Evolutionary conservation across 352 stramenopile species (phyloP), one percentile per base, ranked within the genome.

Genomic region (Phytophthora pseudosyringae): DNA sequence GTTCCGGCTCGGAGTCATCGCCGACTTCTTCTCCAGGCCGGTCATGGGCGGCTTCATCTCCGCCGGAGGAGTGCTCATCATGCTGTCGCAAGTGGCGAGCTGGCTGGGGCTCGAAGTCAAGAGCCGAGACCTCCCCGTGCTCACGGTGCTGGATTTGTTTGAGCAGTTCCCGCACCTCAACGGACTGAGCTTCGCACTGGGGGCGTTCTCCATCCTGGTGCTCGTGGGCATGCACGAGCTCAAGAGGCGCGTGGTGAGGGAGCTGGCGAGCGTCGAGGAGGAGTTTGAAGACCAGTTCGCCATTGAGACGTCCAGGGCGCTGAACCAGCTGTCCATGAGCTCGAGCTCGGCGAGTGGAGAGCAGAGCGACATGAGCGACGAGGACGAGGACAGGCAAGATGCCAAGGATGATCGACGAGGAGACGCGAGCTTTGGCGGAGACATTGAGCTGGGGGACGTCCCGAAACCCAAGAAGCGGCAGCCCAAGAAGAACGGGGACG

Each of bases 21-120:
- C 85, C 4, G 83, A 79, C 49, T 93, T 89, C 58, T 93, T 93
- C 65, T 93, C 84, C 1, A 64, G 80, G 15, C 85, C 84, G 1
- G 80, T 86, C 5, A 93, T 93, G 84, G 75, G 86, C 36, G 84
- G 76, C 3, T 93, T 89, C 61, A 73, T 93, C 53, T 89, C 81
- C 3, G 81, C 76, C 35, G 85, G 76, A 9, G 78, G 75, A 10
- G 77, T 89, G n/a, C 61, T 93, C 28, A 90, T 90, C 52, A 77
- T 93, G 60, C 59, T 81, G 2, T 90, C 84, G 6, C 84, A 93
- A 59, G 61, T 90, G 21, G 69, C 80, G 0, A 63, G 71, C 5
- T 93, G 80, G 82, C 59, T 90, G 26, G 80, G 78, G 0, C 65
- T 93, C 10, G 62, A 75, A 16, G 66, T 90, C 21, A 77, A 77